Conservation (phyloP, 257 asterid genomes). For the Solanum chmielewskii region DNA sequence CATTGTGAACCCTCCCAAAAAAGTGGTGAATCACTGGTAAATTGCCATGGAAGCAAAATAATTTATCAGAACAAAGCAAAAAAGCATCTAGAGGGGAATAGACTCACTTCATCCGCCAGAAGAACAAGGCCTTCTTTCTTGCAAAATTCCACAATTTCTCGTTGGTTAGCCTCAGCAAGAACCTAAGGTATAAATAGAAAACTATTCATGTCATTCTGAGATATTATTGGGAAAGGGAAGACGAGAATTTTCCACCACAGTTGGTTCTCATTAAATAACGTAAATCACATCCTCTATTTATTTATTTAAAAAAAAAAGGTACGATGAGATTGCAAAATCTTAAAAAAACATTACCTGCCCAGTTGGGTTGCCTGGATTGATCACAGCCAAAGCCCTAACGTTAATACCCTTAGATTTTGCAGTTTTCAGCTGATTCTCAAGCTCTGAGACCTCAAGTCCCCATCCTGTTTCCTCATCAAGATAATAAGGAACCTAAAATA, state of each 20-base stretch:
- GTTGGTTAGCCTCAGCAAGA: constrained; percentile 57
- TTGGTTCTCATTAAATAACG: not conserved
- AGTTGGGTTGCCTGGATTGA: constrained; percentile 98
- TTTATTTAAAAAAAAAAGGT: not conserved
- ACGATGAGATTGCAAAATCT: not conserved
- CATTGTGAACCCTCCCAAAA: not conserved
- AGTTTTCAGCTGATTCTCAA: constrained; percentile 63
- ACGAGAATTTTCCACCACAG: not conserved
- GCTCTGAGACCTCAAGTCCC: constrained; percentile 86
- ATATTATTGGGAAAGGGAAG: not conserved
- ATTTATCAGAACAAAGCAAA: not conserved
- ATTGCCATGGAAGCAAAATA: not conserved
- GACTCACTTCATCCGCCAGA: constrained; percentile 88
- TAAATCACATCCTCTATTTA: not conserved
- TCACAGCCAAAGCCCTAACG: constrained; percentile 87
- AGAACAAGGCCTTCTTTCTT: constrained; percentile 93
- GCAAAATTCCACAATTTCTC: constrained; percentile 85
- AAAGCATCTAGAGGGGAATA: not conserved
- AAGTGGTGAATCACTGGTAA: not conserved
- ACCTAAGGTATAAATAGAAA: constrained; percentile 20
- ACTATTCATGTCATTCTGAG: not conserved
- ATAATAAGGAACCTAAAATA: constrained; percentile 79
- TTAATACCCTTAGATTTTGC: constrained; percentile 67
- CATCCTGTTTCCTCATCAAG: constrained; percentile 96
- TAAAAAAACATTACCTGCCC: constrained; percentile 56